phyloP scores from a whole-genome alignment of 495 filamentous ascomycete species.

The Aspergillus asperescens region DNA sequence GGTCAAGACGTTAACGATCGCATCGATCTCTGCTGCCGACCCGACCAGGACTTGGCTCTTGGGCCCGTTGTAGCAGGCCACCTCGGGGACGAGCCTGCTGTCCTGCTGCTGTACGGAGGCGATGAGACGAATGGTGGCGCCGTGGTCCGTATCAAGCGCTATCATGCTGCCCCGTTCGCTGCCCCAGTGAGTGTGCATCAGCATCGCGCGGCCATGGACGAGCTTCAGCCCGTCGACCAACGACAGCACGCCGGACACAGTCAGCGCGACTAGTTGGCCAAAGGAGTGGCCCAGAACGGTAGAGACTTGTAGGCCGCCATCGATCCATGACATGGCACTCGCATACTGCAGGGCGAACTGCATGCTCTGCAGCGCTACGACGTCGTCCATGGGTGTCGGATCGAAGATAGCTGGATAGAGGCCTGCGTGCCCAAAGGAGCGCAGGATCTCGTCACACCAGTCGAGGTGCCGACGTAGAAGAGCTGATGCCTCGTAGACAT shows the following conservation, averaged over 20 bases:
- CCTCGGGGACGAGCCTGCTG: no score
- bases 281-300: slow-evolving; percentile 47
- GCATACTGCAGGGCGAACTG: slow-evolving; percentile 46
- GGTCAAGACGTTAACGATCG: slow-evolving; percentile 22
- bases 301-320: slow-evolving; percentile 26
- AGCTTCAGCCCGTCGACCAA: slow-evolving; percentile 35
- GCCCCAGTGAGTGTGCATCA: slow-evolving; percentile 44
- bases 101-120: no score
- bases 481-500: no score
- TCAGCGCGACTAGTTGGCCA: slow-evolving; percentile 38
- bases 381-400: slow-evolving; percentile 25
- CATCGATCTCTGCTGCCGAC: slow-evolving; percentile 14
- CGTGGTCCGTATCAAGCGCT: no score
- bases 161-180: slow-evolving; percentile 46
- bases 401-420: slow-evolving; percentile 49
- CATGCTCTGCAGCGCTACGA: slow-evolving; percentile 34
- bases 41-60: slow-evolving; percentile 42
- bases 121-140: no score
- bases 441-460: slow-evolving; percentile 16
- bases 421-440: slow-evolving; percentile 1
- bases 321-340: slow-evolving; percentile 40
- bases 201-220: slow-evolving; percentile 34
- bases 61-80: slow-evolving; percentile 25
- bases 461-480: no score
- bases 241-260: slow-evolving; percentile 29